Conservation (phyloP, 305 asterid species). For the Fraxinus paxiana region DNA sequence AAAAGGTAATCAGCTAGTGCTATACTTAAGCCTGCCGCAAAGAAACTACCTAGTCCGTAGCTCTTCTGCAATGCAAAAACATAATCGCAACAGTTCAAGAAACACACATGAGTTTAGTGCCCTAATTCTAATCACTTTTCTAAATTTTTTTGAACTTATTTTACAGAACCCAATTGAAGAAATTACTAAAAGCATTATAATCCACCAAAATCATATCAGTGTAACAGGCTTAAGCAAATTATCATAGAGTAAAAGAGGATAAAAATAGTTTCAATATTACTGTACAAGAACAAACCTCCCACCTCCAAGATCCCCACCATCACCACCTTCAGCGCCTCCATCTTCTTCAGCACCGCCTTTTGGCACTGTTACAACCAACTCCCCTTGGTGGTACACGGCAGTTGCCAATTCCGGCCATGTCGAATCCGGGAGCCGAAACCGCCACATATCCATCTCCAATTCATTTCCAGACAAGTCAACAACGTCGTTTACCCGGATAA, state of each 20-base stretch:
- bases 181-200: background rate
- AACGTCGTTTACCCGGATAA: slow-evolving; percentile 45
- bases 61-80: background rate
- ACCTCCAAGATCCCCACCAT: slow-evolving; percentile 33
- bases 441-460: slow-evolving; percentile 74
- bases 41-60: background rate
- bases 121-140: background rate
- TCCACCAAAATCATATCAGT: background rate
- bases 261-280: slow-evolving; percentile 18
- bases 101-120: background rate
- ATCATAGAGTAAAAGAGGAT: background rate
- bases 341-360: slow-evolving; percentile 40
- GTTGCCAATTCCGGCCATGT: slow-evolving; percentile 66
- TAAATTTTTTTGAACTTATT: background rate
- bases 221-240: slow-evolving; percentile 3
- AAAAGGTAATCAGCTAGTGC: background rate
- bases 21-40: background rate
- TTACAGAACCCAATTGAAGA: background rate
- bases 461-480: slow-evolving; percentile 43
- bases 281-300: slow-evolving; percentile 56
- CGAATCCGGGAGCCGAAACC: slow-evolving; percentile 68
- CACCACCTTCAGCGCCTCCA: slow-evolving; percentile 13
- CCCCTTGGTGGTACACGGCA: slow-evolving; percentile 60
- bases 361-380: slow-evolving; percentile 75
- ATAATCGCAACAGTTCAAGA: background rate